phyloP scores from a whole-genome alignment of 1,284 basidiomycete species.

The Neolentinus lepideus region DNA sequence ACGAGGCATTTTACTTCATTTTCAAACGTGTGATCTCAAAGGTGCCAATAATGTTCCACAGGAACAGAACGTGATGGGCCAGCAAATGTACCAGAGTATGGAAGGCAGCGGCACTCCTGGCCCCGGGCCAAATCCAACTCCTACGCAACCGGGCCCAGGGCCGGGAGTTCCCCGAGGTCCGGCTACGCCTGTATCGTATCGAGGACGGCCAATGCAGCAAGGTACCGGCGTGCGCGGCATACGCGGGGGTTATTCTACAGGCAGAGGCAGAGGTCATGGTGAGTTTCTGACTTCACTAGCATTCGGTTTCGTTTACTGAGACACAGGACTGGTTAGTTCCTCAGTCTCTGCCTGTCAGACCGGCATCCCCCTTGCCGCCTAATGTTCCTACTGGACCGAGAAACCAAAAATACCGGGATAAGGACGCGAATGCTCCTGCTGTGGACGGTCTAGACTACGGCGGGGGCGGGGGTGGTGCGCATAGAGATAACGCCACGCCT shows the following conservation, averaged over 20 bases:
- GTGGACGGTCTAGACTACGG: constrained; percentile 84
- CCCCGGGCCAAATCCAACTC: constrained; percentile 14
- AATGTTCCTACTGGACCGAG: constrained; percentile 79
- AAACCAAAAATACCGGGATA: constrained; percentile 83
- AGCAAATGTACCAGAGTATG: constrained; percentile 51
- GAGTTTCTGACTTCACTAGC: constrained; percentile 6
- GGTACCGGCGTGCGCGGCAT: constrained; percentile 22
- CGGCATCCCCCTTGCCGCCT: constrained; percentile 74
- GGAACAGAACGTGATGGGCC: constrained; percentile 27
- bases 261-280: constrained; percentile 31
- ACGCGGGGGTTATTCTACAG: constrained; percentile 23
- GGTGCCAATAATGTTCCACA: constrained; percentile 8
- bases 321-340: constrained; percentile 2
- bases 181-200: constrained; percentile 1
- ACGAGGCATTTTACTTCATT: constrained; percentile 14
- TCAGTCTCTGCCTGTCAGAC: constrained; percentile 43
- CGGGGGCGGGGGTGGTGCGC: constrained; percentile 35
- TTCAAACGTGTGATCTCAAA: constrained; percentile 8
- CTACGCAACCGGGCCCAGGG: constrained; percentile 35
- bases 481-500: constrained; percentile 1
- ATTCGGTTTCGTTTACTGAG: constrained; percentile 2
- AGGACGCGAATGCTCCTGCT: constrained; percentile 70
- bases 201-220: constrained; percentile 41
- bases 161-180: constrained; percentile 35
- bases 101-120: constrained; percentile 33